Conservation (phyloP, 257 asterid genomes). For the Orobanche coerulescens region DNA sequence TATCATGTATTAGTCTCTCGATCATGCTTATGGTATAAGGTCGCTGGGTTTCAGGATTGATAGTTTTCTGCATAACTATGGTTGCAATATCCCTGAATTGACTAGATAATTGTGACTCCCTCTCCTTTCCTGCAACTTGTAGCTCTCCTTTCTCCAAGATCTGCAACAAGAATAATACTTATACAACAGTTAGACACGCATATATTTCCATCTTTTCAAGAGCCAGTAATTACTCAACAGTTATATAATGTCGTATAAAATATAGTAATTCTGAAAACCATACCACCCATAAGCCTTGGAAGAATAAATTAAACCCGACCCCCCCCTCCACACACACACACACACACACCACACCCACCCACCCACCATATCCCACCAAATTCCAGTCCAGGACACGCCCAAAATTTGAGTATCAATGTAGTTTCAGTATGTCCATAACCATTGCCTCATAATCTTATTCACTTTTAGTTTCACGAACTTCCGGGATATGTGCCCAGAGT, state of each 20-base stretch:
- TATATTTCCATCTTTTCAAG: background rate
- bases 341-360: too few relatives aligned
- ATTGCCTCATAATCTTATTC: too few relatives aligned
- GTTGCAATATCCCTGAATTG: conserved; percentile 94
- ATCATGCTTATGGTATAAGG: conserved; percentile 97
- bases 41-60: conserved; percentile 80
- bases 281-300: background rate
- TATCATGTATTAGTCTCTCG: conserved; percentile 92
- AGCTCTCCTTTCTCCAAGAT: conserved; percentile 96
- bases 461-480: background rate
- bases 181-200: background rate
- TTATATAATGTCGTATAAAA: background rate
- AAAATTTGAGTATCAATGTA: too few relatives aligned
- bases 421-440: too few relatives aligned
- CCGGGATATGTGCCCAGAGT: background rate
- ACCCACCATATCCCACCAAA: too few relatives aligned
- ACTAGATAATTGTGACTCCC: conserved; percentile 83
- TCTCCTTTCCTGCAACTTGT: conserved; percentile 97
- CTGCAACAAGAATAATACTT: conserved; percentile 32
- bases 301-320: background rate
- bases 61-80: conserved; percentile 86
- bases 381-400: too few relatives aligned
- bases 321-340: too few relatives aligned
- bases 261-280: background rate
- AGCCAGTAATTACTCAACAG: background rate